Base-by-base conservation (phyloP, 306 rosid genomes). In the Vigna nakashimae region DNA sequence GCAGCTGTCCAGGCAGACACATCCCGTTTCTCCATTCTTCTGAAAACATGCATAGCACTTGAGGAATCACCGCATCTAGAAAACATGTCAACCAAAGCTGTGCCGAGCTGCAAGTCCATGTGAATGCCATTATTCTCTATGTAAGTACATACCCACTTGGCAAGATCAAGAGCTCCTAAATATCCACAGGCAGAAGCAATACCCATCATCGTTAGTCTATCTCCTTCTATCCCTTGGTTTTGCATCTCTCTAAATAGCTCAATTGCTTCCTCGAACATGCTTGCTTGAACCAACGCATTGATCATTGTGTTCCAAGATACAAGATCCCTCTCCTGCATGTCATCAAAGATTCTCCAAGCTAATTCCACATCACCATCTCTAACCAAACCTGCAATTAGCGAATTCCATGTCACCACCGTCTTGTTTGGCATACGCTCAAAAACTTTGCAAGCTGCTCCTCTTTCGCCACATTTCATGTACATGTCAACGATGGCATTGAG, bases 241-340 rank as follows among this genome's bases (percentile, higher is more conserved):
- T 87, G 97, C 97, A 91, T 87, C 65, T 78, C 88, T 69, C 89
- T 86, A 67, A 91, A 88, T 26, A 93, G 86, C 50, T 83, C 86
- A 72, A 91, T 82, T 26, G 96, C 97, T 71, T 87, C 90, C 82
- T 65, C 88, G 63, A 90, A 91, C 92, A 83, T 82, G 80, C 86
- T 82, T 55, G 51, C 93, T 78, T 82, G 89, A 72, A 86, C 93
- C 83, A 93, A 75, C 67, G 90, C 91, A 78, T 82, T 74, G 36
- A 91, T 70, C 92, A 93, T 90, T 7, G 91, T 93, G 83, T 93
- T 90, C 98, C 96, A 91, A 42, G 97, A 89, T 46, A 91, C 93
- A 53, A 87, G 87, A 82, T 91, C 86, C 20, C 73, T 78, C 73
- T 76, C 86, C 1, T 86, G 92, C 92, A 93, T 87, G 79, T 83